Conservation (phyloP, 1,284 basidiomycete genomes). For the Trichosporon asahii region DNA sequence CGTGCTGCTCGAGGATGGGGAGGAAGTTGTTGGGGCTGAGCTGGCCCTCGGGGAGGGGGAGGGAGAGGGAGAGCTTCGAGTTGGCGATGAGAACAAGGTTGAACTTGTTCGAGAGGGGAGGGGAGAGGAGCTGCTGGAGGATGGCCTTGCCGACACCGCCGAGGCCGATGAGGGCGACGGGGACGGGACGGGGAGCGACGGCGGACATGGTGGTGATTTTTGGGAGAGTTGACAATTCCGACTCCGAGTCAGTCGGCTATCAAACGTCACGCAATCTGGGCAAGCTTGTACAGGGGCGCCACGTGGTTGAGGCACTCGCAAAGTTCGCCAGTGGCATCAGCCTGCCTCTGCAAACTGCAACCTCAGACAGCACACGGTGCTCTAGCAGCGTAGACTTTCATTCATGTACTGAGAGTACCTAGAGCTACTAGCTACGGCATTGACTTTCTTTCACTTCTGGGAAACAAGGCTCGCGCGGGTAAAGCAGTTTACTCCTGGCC, state of each 20-base stretch:
- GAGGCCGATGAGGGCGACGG: conserved; percentile 75
- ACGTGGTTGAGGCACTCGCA: neutral
- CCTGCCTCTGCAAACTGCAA: neutral
- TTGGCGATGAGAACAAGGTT: conserved; percentile 72
- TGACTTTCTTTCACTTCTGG: too few relatives aligned
- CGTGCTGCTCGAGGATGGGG: conserved; percentile 47
- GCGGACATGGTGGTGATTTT: conserved; percentile 7
- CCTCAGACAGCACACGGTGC: too few relatives aligned
- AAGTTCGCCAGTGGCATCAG: neutral
- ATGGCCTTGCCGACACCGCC: conserved; percentile 85
- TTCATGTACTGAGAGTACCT: too few relatives aligned
- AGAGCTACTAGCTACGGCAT: too few relatives aligned
- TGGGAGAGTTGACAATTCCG: neutral
- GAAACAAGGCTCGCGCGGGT: too few relatives aligned
- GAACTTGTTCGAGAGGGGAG: conserved; percentile 55
- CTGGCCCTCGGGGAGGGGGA: conserved; percentile 52
- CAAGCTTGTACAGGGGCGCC: neutral
- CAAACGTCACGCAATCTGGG: neutral
- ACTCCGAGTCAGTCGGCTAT: neutral
- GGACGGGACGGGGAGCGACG: conserved; percentile 32
- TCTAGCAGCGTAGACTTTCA: too few relatives aligned
- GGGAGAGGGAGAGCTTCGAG: conserved; percentile 64
- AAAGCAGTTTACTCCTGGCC: too few relatives aligned
- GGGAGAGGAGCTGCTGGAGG: conserved; percentile 64
- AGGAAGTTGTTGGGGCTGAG: conserved; percentile 51